These are phyloP conservation scores for Hypoxylon sp. DNA, from an alignment of 2,329 filamentous ascomycete species.

Conservation along the genomic window DNA sequence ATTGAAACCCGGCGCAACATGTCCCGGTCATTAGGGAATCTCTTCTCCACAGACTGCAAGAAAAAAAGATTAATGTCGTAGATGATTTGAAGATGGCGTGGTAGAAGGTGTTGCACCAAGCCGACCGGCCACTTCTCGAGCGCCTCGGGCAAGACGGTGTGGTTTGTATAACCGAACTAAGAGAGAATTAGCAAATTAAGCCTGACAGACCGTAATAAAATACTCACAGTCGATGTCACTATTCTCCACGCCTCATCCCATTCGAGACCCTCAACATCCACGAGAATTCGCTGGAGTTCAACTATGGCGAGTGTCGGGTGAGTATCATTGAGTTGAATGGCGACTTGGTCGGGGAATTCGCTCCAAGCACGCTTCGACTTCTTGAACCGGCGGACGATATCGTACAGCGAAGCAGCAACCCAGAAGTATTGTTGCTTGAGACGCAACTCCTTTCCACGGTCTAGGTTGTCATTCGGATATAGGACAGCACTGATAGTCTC, in stretches of 20 bases:
- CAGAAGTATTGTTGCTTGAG: slow-evolving; percentile 99
- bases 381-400: slow-evolving; percentile 98
- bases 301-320: slow-evolving; percentile 97
- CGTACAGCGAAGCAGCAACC: slow-evolving; percentile 95
- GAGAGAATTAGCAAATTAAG: slow-evolving; percentile 29
- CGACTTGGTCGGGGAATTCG: slow-evolving; percentile 94
- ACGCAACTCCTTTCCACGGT: slow-evolving; percentile 95
- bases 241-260: slow-evolving; percentile 95
- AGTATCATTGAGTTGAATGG: slow-evolving; percentile 98
- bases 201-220: slow-evolving; percentile 10
- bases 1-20: slow-evolving; percentile 91
- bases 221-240: slow-evolving; percentile 75
- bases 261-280: slow-evolving; percentile 90
- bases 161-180: slow-evolving; percentile 95
- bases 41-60: slow-evolving; percentile 89
- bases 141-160: slow-evolving; percentile 96
- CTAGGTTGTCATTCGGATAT: slow-evolving; percentile 97
- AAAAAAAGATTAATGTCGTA: slow-evolving; percentile 98
- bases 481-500: slow-evolving; percentile 98
- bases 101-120: slow-evolving; percentile 90
- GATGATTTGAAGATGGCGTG: slow-evolving; percentile 95
- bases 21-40: slow-evolving; percentile 90
- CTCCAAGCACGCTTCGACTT: slow-evolving; percentile 93
- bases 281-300: slow-evolving; percentile 91
- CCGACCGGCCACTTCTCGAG: slow-evolving; percentile 99